Conservation (phyloP, 139 green algal genomes). For the Chlorella sorokiniana region DNA sequence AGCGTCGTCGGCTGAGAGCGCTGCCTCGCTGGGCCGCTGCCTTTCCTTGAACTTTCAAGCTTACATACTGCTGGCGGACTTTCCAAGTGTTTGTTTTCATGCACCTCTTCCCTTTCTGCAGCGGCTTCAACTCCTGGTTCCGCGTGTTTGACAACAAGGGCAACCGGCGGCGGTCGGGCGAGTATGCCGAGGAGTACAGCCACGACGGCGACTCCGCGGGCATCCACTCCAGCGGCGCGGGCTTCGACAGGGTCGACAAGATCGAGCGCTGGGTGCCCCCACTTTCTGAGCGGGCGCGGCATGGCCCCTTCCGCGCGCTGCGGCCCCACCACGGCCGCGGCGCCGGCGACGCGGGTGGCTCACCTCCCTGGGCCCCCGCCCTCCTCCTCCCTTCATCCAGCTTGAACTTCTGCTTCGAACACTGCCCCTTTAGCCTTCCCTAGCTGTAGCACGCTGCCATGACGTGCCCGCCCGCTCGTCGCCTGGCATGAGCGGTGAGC, state of each 20-base stretch:
- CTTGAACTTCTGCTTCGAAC: too few species aligned
- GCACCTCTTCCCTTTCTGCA: conserved; percentile 29
- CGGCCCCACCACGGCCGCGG: too few species aligned
- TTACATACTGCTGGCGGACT: neutral
- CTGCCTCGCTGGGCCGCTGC: too few species aligned
- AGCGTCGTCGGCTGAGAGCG: neutral
- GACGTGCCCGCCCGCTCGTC: too few species aligned
- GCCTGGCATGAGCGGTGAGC: too few species aligned
- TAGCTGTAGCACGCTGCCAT: too few species aligned
- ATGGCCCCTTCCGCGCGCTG: too few species aligned
- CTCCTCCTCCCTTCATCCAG: too few species aligned
- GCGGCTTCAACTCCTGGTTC: conserved; percentile 85
- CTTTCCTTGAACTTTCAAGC: neutral
- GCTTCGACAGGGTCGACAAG: conserved; percentile 60
- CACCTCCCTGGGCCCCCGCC: too few species aligned
- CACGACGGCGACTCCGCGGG: conserved; percentile 62
- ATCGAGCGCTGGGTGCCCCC: conserved; percentile 57
- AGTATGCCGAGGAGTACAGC: conserved; percentile 57
- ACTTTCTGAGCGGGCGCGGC: conserved; percentile 40
- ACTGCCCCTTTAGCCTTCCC: too few species aligned
- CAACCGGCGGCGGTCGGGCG: conserved; percentile 34
- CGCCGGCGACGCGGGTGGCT: too few species aligned
- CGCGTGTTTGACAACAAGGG: conserved; percentile 55
- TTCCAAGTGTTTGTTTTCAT: neutral
- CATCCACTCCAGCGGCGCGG: conserved; percentile 74